Base-by-base conservation (phyloP, 2,329 filamentous ascomycete genomes). In the Plenodomus biglobosus region DNA sequence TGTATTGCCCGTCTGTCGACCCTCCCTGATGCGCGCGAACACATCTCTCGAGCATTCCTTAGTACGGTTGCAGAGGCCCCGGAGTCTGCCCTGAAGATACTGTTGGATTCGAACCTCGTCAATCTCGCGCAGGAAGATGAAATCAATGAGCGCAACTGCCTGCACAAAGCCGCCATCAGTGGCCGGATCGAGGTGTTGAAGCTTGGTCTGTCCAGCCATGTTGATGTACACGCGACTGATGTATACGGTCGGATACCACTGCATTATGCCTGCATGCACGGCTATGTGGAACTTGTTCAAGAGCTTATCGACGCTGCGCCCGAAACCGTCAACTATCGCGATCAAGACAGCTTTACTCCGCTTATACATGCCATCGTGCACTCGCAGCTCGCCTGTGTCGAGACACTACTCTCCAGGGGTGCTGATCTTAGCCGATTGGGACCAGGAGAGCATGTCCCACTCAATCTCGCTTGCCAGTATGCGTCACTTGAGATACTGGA, bases 271-370 rank as follows among this genome's bases (percentile, higher is more conserved):
- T 95, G 90, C 70, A 92, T 97, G 82, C 90, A 96, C 74, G 94
- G 94, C 4, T 84, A 89, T 38, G 80, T 95, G 17, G 87, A 89
- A 45, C 91, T 95, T 84, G 82, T 95, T 21, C 82, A 89, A 58
- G 80, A 83, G 37, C 78, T 96, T 17, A 76, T 96, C 42, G 75
- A 80, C 55, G 83, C 83, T 18, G 85, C 87, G 39, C 82, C 84
- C 3, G 78, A 83, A 17, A 96, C 90, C 0, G 87, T 97, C 52
- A 85, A 97, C 67, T 78, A 87, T 35, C 92, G 92, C 66, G 94
- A 99, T 65, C 89, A 97, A 66, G 92, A 99, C 75, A 96, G 96
- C 72, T 99, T 96, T 70, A 97, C 92, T 0, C 92, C 94, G 1
- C 76, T 99, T 38, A 94, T 99, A 48, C 94, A 97, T 72, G 88